These are phyloP conservation scores for Serendipita sp. DNA, from an alignment of 768 basidiomycete genomes.

Conservation along the genomic window DNA sequence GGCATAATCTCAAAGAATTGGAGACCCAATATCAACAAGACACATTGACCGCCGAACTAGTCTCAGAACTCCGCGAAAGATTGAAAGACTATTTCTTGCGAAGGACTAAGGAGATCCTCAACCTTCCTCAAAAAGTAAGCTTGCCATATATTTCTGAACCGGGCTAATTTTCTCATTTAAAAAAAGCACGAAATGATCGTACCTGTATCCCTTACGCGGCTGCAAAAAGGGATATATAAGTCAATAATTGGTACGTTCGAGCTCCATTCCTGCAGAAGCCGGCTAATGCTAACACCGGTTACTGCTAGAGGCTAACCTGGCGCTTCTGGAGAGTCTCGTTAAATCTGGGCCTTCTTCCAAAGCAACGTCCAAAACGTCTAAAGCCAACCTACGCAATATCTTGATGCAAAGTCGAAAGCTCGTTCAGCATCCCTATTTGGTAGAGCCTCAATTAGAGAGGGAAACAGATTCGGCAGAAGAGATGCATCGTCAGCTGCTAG, in stretches of 20 bases:
- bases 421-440: slow-evolving; percentile 65
- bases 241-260: slow-evolving; percentile 52
- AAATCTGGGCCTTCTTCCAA: not conserved
- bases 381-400: slow-evolving; percentile 58
- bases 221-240: slow-evolving; percentile 80
- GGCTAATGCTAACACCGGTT: not conserved
- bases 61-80: slow-evolving; percentile 62
- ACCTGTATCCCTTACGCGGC: slow-evolving; percentile 69
- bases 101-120: slow-evolving; percentile 82
- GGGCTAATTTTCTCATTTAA: not conserved
- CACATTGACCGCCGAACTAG: slow-evolving; percentile 55
- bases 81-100: slow-evolving; percentile 82
- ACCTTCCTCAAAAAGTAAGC: slow-evolving; percentile 76
- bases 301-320: not conserved
- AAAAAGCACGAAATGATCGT: slow-evolving; percentile 81
- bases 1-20: slow-evolving; percentile 59
- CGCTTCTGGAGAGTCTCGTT: not conserved
- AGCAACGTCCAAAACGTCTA: slow-evolving; percentile 16
- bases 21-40: slow-evolving; percentile 53
- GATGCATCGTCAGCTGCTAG: slow-evolving; percentile 63
- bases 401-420: slow-evolving; percentile 82
- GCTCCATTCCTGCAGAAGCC: not conserved
- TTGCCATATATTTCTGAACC: not conserved
- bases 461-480: slow-evolving; percentile 37
- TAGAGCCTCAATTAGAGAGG: slow-evolving; percentile 66